Evolutionary conservation across 495 filamentous ascomycete species (phyloP).

Genomic region (Corynascus novoguineensis): DNA sequence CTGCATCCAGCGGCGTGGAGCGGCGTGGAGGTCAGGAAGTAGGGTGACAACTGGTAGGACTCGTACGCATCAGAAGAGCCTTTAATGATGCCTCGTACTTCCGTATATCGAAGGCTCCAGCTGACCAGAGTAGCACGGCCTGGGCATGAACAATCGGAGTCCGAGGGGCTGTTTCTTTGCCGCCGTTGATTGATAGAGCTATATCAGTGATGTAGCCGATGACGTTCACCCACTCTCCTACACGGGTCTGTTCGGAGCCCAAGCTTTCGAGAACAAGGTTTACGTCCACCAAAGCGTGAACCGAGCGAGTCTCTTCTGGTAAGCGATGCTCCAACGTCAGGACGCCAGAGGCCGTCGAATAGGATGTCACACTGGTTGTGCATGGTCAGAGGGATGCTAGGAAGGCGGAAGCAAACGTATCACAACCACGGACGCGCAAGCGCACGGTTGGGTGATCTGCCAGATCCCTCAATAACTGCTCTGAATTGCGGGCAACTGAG

Average conservation of each 20-base stretch:
- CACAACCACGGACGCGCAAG: too few relatives aligned
- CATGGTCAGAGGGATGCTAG: too few relatives aligned
- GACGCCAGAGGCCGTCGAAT: constrained; percentile 53
- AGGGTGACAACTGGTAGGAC: neutral
- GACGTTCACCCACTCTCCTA: constrained; percentile 88
- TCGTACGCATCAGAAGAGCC: constrained; percentile 8
- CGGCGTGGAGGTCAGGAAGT: neutral
- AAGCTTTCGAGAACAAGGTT: constrained; percentile 61
- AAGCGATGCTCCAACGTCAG: constrained; percentile 64
- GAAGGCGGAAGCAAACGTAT: too few relatives aligned
- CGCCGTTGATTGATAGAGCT: constrained; percentile 14
- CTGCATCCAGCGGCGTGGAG: neutral
- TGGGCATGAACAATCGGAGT: constrained; percentile 44
- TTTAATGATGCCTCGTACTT: constrained; percentile 53
- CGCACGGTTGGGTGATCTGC: too few relatives aligned
- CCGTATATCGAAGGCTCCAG: constrained; percentile 56
- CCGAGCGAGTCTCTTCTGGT: constrained; percentile 36
- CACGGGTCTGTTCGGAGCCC: constrained; percentile 56
- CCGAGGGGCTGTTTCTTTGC: neutral
- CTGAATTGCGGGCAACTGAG: neutral
- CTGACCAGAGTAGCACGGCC: constrained; percentile 61
- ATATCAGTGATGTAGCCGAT: constrained; percentile 66
- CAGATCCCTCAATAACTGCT: neutral
- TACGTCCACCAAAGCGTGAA: constrained; percentile 60
- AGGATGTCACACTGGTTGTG: constrained; percentile 59